A percentile compares a stretch with the other conserved stretches of the same genome.
phyloP scores from a whole-genome alignment of 768 basidiomycete species.

The Candolleomyces aberdarensis region DNA sequence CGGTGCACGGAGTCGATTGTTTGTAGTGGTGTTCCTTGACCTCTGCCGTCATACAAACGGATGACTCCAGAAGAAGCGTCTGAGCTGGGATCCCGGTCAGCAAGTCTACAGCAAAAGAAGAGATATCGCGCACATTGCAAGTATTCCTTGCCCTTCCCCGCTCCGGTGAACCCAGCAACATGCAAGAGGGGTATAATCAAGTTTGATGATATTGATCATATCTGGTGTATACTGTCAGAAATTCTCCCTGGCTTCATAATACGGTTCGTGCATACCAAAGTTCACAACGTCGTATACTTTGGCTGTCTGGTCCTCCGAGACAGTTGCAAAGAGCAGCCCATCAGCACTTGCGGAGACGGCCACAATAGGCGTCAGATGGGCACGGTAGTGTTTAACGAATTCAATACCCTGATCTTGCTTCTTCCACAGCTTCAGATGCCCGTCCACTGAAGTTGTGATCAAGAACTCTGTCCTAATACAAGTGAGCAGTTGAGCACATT shows the following conservation, averaged over 20 bases:
- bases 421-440: constrained; percentile 98
- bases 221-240: constrained; percentile 44
- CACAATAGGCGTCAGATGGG: constrained; percentile 77
- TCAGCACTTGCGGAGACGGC: constrained; percentile 87
- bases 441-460: constrained; percentile 92
- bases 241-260: background rate
- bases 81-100: constrained; percentile 49
- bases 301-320: constrained; percentile 87
- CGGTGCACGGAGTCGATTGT: constrained; percentile 78
- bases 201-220: constrained; percentile 97
- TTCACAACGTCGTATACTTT: constrained; percentile 98
- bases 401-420: constrained; percentile 95
- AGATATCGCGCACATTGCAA: constrained; percentile 69
- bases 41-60: constrained; percentile 90
- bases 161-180: constrained; percentile 95
- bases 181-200: constrained; percentile 80
- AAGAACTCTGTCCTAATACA: constrained; percentile 82
- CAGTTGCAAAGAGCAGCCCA: constrained; percentile 87
- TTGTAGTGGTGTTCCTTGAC: constrained; percentile 73
- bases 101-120: constrained; percentile 2
- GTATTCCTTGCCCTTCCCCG: constrained; percentile 81
- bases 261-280: constrained; percentile 66
- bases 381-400: constrained; percentile 97
- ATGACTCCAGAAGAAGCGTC: constrained; percentile 74
- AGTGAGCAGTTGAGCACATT: background rate